Conservation (phyloP, 1,284 basidiomycete genomes). For the Ceratobasidium sp. region DNA sequence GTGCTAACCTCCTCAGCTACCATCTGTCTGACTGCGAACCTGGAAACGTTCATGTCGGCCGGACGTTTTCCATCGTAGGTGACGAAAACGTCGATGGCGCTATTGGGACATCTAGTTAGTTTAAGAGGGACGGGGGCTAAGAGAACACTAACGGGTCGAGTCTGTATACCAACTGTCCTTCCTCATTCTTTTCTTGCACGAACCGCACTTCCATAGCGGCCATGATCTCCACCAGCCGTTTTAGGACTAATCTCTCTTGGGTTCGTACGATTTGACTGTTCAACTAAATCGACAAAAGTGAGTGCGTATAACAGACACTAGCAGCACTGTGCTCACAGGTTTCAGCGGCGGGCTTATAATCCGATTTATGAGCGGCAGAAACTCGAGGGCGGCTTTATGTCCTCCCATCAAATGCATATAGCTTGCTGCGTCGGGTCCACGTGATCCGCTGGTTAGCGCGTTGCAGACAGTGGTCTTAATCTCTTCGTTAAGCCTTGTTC, state of each 20-base stretch:
- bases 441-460: conserved; percentile 16
- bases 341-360: conserved; percentile 94
- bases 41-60: conserved; percentile 83
- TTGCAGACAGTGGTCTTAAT: conserved; percentile 81
- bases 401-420: conserved; percentile 51
- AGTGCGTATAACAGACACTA: conserved; percentile 16
- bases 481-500: conserved; percentile 84
- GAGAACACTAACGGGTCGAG: conserved; percentile 86
- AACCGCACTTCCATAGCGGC: conserved; percentile 88
- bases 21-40: conserved; percentile 92
- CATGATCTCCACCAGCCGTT: conserved; percentile 90
- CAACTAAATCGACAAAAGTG: conserved; percentile 66
- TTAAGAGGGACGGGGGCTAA: not conserved
- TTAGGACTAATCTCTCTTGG: conserved; percentile 80
- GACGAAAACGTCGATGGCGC: conserved; percentile 96
- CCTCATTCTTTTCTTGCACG: conserved; percentile 89
- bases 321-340: conserved; percentile 71
- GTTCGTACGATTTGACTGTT: conserved; percentile 92
- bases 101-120: conserved; percentile 55
- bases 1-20: conserved; percentile 88
- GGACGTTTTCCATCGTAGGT: conserved; percentile 96
- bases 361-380: conserved; percentile 90
- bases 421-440: conserved; percentile 28
- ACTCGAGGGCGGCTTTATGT: conserved; percentile 74
- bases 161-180: conserved; percentile 90